A percentile compares a stretch with the other conserved stretches of the same genome.
Conservation (phyloP, 345 rosid genomes). For the Mallotus nudiflorus region DNA sequence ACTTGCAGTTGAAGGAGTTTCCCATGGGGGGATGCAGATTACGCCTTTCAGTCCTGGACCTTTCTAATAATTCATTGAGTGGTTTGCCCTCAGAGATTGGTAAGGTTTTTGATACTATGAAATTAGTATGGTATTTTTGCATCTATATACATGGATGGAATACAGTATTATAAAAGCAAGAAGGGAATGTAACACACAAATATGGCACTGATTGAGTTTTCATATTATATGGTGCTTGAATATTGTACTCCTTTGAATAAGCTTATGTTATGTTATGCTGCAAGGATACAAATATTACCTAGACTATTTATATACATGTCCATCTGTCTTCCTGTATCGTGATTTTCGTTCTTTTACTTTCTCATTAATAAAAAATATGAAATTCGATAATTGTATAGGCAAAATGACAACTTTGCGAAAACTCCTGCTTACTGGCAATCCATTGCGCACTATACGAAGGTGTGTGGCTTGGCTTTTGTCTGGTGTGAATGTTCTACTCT, state of each 20-base stretch:
- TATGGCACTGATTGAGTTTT: background rate
- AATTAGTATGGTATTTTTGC: conserved; percentile 2
- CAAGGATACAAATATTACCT: background rate
- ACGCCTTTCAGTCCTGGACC: conserved; percentile 74
- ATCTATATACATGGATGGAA: conserved; percentile 7
- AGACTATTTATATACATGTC: background rate
- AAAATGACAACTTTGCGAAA: conserved; percentile 80
- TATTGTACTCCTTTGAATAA: background rate
- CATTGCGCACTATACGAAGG: conserved; percentile 88
- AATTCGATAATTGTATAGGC: conserved; percentile 39
- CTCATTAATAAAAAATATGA: background rate
- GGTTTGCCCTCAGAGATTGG: conserved; percentile 91
- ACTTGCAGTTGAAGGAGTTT: conserved; percentile 79
- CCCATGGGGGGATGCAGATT: conserved; percentile 78
- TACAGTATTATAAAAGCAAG: background rate
- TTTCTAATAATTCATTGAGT: conserved; percentile 86
- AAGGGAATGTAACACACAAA: background rate
- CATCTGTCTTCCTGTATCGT: background rate
- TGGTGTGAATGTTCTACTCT: conserved; percentile 13
- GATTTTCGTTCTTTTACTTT: background rate
- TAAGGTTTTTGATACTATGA: conserved; percentile 33
- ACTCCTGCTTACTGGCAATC: conserved; percentile 80
- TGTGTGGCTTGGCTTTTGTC: conserved; percentile 27
- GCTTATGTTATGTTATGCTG: background rate
- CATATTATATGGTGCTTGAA: background rate